Conservation (phyloP, 2,329 filamentous ascomycete species). For the Pseudogymnoascus sp. region DNA sequence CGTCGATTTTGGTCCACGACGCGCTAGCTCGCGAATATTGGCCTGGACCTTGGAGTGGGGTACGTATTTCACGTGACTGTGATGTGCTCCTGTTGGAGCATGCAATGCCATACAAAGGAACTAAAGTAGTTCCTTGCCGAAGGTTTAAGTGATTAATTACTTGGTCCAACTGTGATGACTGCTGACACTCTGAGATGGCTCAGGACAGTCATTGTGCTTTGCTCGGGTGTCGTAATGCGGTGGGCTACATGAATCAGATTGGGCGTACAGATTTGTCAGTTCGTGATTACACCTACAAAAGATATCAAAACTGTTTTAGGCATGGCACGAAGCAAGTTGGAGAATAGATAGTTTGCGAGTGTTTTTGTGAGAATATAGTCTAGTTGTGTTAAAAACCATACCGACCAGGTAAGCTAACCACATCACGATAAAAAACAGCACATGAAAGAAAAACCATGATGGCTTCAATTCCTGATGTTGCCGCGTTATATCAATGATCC, state of each 20-base stretch:
- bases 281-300: background rate
- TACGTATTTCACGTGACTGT: background rate
- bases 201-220: background rate
- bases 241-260: background rate
- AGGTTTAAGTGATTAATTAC: background rate
- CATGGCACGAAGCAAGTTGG: background rate
- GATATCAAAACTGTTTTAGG: background rate
- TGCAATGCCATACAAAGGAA: background rate
- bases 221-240: background rate
- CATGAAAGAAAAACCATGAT: background rate
- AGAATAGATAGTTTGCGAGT: conserved; percentile 7
- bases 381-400: conserved; percentile 11
- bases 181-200: background rate
- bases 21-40: background rate
- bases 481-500: background rate
- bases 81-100: background rate
- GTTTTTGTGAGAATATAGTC: conserved; percentile 11
- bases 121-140: background rate
- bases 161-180: background rate
- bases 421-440: conserved; percentile 5
- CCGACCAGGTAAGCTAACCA: conserved; percentile 8
- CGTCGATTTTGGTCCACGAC: background rate
- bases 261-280: background rate
- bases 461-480: background rate
- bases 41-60: background rate